Base-by-base conservation (phyloP, 371 early-diverging fungal species). In the Chytridium lagenaria region DNA sequence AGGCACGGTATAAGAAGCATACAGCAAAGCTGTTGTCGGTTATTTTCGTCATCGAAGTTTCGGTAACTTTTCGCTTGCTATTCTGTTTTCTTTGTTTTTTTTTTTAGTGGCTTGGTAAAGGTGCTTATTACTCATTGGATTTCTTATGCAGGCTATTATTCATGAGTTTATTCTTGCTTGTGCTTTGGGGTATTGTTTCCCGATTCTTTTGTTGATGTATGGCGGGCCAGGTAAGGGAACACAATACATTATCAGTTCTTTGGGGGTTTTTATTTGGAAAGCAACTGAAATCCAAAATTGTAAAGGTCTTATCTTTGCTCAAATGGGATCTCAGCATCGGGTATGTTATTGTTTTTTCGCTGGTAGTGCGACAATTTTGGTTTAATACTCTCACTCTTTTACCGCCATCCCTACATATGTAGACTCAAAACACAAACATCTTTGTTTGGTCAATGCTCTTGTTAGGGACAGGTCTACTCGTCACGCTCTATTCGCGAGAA, bases 91-190 rank as follows among this genome's bases (percentile, higher is more conserved):
- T 22, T 2, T 19, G 33, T 52, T 52, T 23, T 5, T n/a, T 15
- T 34, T 3, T 68, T 50, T 28, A 23, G 30, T 37, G 28, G 68
- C 10, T 15, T 19, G 23, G n/a, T 49, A 5, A n/a, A n/a, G n/a
- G n/a, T 39, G 59, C n/a, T 23, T 16, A 23, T 51, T 37, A 34
- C 22, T 22, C 7, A 1, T 26, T 12, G 2, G 26, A 3, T 26
- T 10, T 33, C 15, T 1, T 19, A n/a, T n/a, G n/a, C 23, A 71
- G 71, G 74, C 78, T 22, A 52, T 77, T 7, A 71, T 77, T 44
- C 78, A 77, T 44, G 78, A 77, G 64, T 59, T 61, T 57, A 77
- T 77, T 44, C 64, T 77, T 2, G 71, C 76, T 34, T 69, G 63
- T 39, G 74, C 76, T 26, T 49, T 74, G 15, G 76, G 78, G 5